These are phyloP conservation scores for Pisolithus thermaeus DNA, from an alignment of 1,284 basidiomycete species.

Conservation along the genomic window DNA sequence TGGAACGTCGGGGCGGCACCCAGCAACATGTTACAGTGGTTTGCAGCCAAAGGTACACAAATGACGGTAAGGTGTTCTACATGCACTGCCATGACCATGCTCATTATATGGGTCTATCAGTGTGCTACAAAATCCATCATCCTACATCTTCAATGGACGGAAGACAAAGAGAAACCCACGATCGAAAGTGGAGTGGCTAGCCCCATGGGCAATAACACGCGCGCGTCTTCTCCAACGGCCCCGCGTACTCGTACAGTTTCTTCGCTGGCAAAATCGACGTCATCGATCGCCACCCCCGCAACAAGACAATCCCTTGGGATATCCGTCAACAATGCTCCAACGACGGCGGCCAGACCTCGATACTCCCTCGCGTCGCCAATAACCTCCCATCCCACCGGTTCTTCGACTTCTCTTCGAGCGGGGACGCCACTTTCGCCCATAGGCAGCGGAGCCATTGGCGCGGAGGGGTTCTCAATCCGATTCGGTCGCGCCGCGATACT, in stretches of 20 bases:
- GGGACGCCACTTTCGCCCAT: constrained; percentile 34
- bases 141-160: constrained; percentile 83
- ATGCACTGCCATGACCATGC: background rate
- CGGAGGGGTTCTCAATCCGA: constrained; percentile 38
- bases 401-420: constrained; percentile 34
- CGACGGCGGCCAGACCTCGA: constrained; percentile 15
- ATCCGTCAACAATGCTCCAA: constrained; percentile 7
- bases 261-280: constrained; percentile 44
- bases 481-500: constrained; percentile 66
- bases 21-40: constrained; percentile 88
- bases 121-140: constrained; percentile 87
- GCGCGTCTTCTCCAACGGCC: constrained; percentile 24
- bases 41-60: constrained; percentile 83
- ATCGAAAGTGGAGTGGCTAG: constrained; percentile 15
- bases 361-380: constrained; percentile 34
- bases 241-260: constrained; percentile 36
- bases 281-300: constrained; percentile 37
- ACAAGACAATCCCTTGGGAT: constrained; percentile 40
- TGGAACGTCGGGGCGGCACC: constrained; percentile 71
- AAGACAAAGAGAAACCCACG: constrained; percentile 39
- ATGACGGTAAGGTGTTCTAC: constrained; percentile 63
- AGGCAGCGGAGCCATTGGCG: constrained; percentile 20
- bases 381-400: constrained; percentile 38
- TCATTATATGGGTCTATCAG: constrained; percentile 31
- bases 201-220: constrained; percentile 15